Conservation (phyloP, 2,329 filamentous ascomycete species). For the Paecilomyces sp. region DNA sequence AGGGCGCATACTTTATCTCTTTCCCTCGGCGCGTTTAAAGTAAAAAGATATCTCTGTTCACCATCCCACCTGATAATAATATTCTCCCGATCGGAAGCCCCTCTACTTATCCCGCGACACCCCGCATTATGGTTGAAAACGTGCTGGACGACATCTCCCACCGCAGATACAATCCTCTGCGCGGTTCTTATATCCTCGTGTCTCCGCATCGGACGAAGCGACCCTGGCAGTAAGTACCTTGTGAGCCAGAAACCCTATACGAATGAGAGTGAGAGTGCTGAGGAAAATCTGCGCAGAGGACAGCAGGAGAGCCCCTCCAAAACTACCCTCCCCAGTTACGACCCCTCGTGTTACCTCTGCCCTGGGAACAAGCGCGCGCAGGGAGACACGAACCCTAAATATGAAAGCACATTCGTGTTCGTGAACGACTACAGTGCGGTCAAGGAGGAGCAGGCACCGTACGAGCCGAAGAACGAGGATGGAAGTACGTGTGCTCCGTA, state of each 20-base stretch:
- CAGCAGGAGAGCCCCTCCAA: slow-evolving; percentile 67
- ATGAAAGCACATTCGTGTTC: slow-evolving; percentile 83
- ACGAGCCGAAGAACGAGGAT: slow-evolving; percentile 48
- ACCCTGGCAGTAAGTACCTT: slow-evolving; percentile 79
- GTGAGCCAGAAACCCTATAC: not conserved
- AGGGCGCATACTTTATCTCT: not conserved
- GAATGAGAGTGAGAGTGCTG: slow-evolving; percentile 4
- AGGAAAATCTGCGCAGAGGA: slow-evolving; percentile 47
- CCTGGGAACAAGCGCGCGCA: slow-evolving; percentile 84
- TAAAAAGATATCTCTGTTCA: not conserved
- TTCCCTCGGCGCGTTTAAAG: not conserved
- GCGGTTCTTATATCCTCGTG: slow-evolving; percentile 85
- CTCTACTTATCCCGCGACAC: not conserved
- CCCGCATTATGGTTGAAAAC: slow-evolving; percentile 57
- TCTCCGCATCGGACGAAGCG: slow-evolving; percentile 95
- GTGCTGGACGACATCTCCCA: slow-evolving; percentile 95
- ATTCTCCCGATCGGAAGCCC: not conserved
- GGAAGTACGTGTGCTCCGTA: slow-evolving; percentile 34
- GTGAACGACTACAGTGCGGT: slow-evolving; percentile 98
- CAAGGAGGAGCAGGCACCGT: slow-evolving; percentile 84
- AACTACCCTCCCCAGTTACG: slow-evolving; percentile 68
- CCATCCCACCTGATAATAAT: not conserved
- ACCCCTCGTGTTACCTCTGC: slow-evolving; percentile 90
- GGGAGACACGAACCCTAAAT: slow-evolving; percentile 79
- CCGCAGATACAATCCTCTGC: slow-evolving; percentile 84